Percentiles rank a stretch among this genome's conserved stretches.
Conservation (phyloP, 805 yeast genomes). For the Schizosaccharomyces octosporus region DNA sequence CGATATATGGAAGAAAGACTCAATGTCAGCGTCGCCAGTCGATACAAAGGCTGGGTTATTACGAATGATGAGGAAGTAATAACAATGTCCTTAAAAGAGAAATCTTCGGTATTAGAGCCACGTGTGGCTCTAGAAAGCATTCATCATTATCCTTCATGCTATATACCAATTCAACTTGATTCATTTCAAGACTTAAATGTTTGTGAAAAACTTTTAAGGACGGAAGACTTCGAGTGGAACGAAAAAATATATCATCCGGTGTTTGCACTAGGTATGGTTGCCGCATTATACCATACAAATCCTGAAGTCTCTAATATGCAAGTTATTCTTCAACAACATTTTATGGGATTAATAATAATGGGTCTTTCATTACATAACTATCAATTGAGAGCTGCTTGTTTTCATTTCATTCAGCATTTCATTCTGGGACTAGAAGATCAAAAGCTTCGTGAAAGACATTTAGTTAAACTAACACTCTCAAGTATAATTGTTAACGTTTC, state of each 20-base stretch:
- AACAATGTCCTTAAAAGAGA: background rate
- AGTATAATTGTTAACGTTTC: constrained; percentile 6
- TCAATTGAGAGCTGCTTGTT: constrained; percentile 15
- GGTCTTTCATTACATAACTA: background rate
- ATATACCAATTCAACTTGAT: constrained; percentile 40
- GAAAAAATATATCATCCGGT: constrained; percentile 6
- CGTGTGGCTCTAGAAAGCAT: background rate
- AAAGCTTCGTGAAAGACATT: constrained; percentile 20
- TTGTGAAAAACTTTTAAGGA: background rate
- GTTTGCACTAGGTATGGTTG: constrained; percentile 4
- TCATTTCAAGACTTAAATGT: constrained; percentile 15
- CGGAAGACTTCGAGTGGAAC: background rate
- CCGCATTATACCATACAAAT: constrained; percentile 3
- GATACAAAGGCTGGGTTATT: background rate
- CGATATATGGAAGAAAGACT: constrained; percentile 25
- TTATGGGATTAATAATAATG: constrained; percentile 27
- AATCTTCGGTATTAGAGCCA: background rate
- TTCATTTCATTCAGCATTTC: constrained; percentile 12
- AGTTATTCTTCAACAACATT: constrained; percentile 29
- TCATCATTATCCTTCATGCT: constrained; percentile 22
- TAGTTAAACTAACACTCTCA: constrained; percentile 17
- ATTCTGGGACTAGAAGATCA: constrained; percentile 9
- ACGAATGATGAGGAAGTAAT: background rate
- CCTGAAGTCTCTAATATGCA: constrained; percentile 23
- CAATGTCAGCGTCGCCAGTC: background rate